Conservation (phyloP, 2,329 filamentous ascomycete genomes). For the Trichoderma citrinoviride region DNA sequence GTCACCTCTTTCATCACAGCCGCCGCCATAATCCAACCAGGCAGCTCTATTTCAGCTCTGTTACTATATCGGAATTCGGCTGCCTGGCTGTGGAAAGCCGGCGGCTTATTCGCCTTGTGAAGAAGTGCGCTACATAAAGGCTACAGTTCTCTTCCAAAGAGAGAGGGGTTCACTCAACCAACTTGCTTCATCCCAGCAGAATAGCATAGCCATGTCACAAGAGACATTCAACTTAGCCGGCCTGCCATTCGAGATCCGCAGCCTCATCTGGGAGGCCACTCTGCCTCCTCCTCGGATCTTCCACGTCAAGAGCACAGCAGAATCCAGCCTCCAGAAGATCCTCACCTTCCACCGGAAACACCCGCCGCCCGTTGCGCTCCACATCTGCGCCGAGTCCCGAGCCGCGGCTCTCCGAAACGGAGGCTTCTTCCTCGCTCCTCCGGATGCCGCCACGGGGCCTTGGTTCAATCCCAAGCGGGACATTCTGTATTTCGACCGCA, state of each 20-base stretch:
- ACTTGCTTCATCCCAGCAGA: neutral
- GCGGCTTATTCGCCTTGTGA: neutral
- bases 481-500: conserved; percentile 34
- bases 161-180: neutral
- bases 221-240: conserved; percentile 21
- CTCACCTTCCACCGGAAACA: conserved; percentile 29
- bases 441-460: conserved; percentile 18
- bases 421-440: conserved; percentile 27
- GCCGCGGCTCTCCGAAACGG: conserved; percentile 28
- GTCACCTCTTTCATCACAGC: neutral
- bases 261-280: conserved; percentile 32
- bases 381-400: conserved; percentile 32
- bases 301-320: conserved; percentile 28
- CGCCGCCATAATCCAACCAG: conserved; percentile 15
- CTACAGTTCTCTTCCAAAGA: neutral
- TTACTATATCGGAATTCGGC: neutral
- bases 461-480: conserved; percentile 32
- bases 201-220: neutral
- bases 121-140: neutral
- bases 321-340: neutral
- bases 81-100: neutral
- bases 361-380: conserved; percentile 24
- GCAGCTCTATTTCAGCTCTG: neutral
- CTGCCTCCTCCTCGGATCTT: conserved; percentile 33
- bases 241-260: conserved; percentile 32